Evolutionary conservation across 2,329 filamentous ascomycete species (phyloP), one percentile per base, ranked within the genome.

Genomic region (Alternaria consortialis): DNA sequence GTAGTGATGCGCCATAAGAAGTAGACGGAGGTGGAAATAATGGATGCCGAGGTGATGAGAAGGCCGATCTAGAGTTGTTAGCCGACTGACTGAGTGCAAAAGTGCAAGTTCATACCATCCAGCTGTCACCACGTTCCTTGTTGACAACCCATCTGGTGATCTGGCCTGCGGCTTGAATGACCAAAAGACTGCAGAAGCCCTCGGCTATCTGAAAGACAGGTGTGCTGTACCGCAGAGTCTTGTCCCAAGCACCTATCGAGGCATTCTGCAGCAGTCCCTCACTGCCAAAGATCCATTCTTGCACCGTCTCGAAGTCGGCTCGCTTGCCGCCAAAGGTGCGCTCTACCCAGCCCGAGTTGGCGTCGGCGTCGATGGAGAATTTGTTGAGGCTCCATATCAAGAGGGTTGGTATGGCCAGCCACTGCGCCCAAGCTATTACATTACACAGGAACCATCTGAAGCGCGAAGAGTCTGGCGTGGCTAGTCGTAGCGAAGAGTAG

Each of bases 111-210:
- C 90, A 79, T 84, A 95, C 93, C 88, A 98, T 92, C 95, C 94
- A 98, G 64, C 90, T 96, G 81, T 99, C 95, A 73, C 94, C 96
- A 73, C 93, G 88, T 72, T 94, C 93, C 73, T 91, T 85, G 80
- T 98, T 98, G 56, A 98, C 94, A 31, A 98, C 86, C 90, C 93
- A 98, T 78, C 92, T 87, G 20, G 95, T 97, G 67, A 98, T 93
- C 78, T 97, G 94, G 0, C 95, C 95, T 13, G 92, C 90, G 17
- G 94, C 93, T 80, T 99, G 95, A 59, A 99, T 98, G 66, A 98
- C 94, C 58, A 98, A 83, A 71, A 99, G 82, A 74, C 93, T 98
- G 84, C 95, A 98, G 81, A 99, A 99, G 7, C 95, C 95, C 80
- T 99, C 95, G 53, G 91, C 88, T 8, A 99, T 84, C 81, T 99